Conservation (phyloP, 1,284 basidiomycete species). For the Flammula alnicola region DNA sequence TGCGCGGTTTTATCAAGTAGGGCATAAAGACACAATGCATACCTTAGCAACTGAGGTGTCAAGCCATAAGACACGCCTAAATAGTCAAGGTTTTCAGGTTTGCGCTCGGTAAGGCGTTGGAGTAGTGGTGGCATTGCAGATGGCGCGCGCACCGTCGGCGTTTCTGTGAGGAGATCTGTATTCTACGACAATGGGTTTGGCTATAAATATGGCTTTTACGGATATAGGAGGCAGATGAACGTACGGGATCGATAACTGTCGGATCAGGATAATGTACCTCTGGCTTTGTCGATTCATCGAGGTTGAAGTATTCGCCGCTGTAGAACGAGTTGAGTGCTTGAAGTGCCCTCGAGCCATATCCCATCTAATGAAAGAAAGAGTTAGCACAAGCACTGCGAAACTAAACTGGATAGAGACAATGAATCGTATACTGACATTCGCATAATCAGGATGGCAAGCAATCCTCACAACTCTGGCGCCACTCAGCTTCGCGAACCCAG, state of each 20-base stretch:
- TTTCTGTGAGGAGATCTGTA: conserved; percentile 70
- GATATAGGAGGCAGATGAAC: conserved; percentile 23
- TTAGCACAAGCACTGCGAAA: background rate
- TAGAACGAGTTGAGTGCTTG: conserved; percentile 91
- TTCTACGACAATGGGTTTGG: conserved; percentile 23
- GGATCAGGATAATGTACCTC: conserved; percentile 69
- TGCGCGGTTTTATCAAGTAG: background rate
- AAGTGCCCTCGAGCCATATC: conserved; percentile 93
- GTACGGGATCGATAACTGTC: conserved; percentile 63
- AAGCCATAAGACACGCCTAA: conserved; percentile 97
- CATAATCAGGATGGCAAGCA: conserved; percentile 97
- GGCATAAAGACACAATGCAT: conserved; percentile 12
- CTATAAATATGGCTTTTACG: background rate
- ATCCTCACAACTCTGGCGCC: conserved; percentile 94
- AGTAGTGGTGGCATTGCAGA: conserved; percentile 91
- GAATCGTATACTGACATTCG: conserved; percentile 59
- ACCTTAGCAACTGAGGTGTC: conserved; percentile 85
- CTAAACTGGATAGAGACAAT: no score
- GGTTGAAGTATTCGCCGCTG: conserved; percentile 88
- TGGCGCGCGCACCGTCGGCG: conserved; percentile 75
- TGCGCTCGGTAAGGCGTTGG: conserved; percentile 88
- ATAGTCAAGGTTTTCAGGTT: conserved; percentile 93
- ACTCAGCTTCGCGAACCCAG: conserved; percentile 89
- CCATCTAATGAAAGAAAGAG: conserved; percentile 69
- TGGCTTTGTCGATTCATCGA: conserved; percentile 70